phyloP scores from a whole-genome alignment of 2,329 filamentous ascomycete genomes.

The Aspergillus ibericus region DNA sequence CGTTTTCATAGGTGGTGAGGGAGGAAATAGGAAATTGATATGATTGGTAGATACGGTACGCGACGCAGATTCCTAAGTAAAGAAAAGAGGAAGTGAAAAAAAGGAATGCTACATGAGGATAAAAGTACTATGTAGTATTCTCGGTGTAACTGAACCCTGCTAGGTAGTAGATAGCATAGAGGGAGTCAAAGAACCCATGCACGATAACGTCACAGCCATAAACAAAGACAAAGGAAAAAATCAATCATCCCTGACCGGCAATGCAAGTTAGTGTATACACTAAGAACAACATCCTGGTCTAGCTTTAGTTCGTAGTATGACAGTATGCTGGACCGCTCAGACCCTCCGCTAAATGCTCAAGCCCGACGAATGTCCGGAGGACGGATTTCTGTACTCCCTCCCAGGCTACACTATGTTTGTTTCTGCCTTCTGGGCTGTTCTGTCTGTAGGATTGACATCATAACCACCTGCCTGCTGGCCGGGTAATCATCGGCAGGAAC shows the following conservation, averaged over 20 bases:
- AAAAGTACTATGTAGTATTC: background rate
- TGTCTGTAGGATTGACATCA: background rate
- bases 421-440: too few relatives aligned
- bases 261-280: background rate
- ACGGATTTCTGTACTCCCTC: background rate
- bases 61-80: too few relatives aligned
- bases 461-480: background rate
- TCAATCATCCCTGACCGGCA: background rate
- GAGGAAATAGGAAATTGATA: too few relatives aligned
- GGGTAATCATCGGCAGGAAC: conserved; percentile 12
- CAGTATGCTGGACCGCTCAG: background rate
- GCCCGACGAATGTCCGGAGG: background rate
- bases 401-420: background rate
- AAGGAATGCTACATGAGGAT: too few relatives aligned
- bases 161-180: too few relatives aligned
- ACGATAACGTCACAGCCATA: background rate
- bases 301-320: background rate
- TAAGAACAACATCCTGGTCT: background rate
- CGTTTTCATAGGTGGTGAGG: too few relatives aligned
- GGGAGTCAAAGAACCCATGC: background rate
- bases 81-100: too few relatives aligned
- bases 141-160: background rate
- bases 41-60: too few relatives aligned
- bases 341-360: background rate
- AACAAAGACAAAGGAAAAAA: background rate